These are phyloP conservation scores for Ilex asprella DNA, from an alignment of 257 asterid genomes.

Conservation along the genomic window DNA sequence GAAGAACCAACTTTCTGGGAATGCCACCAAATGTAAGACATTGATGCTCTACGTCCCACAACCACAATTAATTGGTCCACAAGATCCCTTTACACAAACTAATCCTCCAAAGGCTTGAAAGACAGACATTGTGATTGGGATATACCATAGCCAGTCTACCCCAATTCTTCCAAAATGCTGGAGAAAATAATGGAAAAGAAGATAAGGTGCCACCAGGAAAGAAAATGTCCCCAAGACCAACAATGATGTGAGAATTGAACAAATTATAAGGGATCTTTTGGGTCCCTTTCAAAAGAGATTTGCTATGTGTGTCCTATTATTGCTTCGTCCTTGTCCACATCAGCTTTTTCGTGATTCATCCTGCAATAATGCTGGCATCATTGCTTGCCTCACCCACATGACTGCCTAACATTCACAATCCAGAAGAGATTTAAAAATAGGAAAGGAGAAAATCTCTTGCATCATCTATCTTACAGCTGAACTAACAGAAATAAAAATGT, in stretches of 20 bases:
- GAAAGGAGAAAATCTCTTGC: slow-evolving; percentile 4
- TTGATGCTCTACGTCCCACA: too few relatives aligned
- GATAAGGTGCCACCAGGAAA: not conserved
- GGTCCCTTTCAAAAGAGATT: not conserved
- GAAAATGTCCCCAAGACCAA: slow-evolving; percentile 12
- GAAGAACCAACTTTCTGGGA: too few relatives aligned
- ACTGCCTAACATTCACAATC: slow-evolving; percentile 12
- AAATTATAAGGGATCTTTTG: not conserved
- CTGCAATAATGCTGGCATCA: slow-evolving; percentile 13
- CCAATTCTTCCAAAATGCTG: not conserved
- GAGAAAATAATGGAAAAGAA: not conserved
- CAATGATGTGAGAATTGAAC: slow-evolving; percentile 7
- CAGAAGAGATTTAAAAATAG: not conserved
- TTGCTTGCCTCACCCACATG: slow-evolving; percentile 30
- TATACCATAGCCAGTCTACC: not conserved
- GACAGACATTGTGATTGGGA: slow-evolving; percentile 2
- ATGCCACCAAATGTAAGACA: too few relatives aligned
- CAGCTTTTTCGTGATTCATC: not conserved
- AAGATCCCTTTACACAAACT: not conserved
- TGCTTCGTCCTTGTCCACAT: not conserved
- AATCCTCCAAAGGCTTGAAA: slow-evolving; percentile 3
- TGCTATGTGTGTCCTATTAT: not conserved
- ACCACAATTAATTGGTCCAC: too few relatives aligned
- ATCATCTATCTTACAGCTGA: slow-evolving; percentile 11
- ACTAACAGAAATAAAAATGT: slow-evolving; percentile 7